A percentile compares a stretch with the other conserved stretches of the same genome.
phyloP scores from a whole-genome alignment of 1,284 basidiomycete species.

The Gymnopus androsaceus region DNA sequence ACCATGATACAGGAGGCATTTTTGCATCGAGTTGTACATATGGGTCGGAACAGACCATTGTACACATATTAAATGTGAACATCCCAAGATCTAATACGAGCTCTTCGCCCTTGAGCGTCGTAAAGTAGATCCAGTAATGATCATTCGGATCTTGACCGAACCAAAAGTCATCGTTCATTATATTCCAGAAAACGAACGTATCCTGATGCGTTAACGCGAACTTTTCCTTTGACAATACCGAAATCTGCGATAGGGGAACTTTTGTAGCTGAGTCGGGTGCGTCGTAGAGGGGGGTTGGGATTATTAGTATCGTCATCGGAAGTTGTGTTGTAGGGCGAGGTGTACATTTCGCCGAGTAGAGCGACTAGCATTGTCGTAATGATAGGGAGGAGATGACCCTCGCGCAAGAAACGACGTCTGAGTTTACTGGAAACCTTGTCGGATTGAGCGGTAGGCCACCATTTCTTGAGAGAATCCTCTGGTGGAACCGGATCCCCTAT shows the following conservation, averaged over 20 bases:
- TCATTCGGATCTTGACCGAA: slow-evolving; percentile 42
- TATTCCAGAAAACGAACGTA: slow-evolving; percentile 35
- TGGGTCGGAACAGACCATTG: slow-evolving; percentile 24
- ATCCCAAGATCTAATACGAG: slow-evolving; percentile 40
- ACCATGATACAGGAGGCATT: slow-evolving; percentile 13
- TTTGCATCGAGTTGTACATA: slow-evolving; percentile 25
- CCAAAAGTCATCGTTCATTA: slow-evolving; percentile 19
- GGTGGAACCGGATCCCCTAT: too few relatives aligned
- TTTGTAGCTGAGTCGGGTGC: slow-evolving; percentile 37
- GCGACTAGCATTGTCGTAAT: slow-evolving; percentile 34
- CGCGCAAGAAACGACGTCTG: slow-evolving; percentile 31
- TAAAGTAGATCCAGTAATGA: slow-evolving; percentile 52
- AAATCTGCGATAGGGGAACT: slow-evolving; percentile 44
- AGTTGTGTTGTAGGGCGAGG: slow-evolving; percentile 37
- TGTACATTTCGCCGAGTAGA: slow-evolving; percentile 42
- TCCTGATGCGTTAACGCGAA: slow-evolving; percentile 35
- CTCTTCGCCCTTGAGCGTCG: slow-evolving; percentile 40
- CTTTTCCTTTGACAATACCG: slow-evolving; percentile 39
- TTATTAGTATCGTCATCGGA: too few relatives aligned
- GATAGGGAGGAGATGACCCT: slow-evolving; percentile 37
- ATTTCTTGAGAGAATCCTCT: slow-evolving; percentile 13
- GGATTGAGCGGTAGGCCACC: slow-evolving; percentile 32
- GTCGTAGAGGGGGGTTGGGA: slow-evolving; percentile 18
- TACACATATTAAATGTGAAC: slow-evolving; percentile 42
- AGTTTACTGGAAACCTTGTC: slow-evolving; percentile 32